Percentiles rank a stretch among this genome's conserved stretches.
Conservation (phyloP, 2,329 filamentous ascomycete genomes). For the Colletotrichum sp. region DNA sequence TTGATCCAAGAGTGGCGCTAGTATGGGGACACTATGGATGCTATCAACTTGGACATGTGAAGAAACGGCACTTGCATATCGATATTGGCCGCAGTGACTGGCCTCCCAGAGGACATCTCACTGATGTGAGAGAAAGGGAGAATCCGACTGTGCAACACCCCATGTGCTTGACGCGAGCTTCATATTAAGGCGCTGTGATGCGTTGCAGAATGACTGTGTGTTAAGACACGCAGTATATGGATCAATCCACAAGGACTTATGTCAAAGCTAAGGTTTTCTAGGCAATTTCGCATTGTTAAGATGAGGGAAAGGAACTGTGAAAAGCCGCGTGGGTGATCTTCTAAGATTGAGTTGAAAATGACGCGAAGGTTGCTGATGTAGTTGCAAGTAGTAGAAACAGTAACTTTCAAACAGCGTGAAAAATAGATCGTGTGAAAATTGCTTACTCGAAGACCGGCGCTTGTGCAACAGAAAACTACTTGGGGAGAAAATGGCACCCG, state of each 20-base stretch:
- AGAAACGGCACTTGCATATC: neutral
- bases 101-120: neutral
- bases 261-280: neutral
- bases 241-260: neutral
- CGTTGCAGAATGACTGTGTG: neutral
- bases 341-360: neutral
- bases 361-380: neutral
- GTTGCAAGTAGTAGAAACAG: neutral
- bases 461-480: neutral
- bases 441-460: neutral
- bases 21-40: neutral
- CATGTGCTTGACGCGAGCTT: neutral
- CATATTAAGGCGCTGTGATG: neutral
- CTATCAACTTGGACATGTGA: neutral
- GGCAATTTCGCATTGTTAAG: neutral
- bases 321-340: neutral
- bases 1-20: neutral
- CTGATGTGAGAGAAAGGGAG: neutral
- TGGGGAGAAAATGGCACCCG: neutral
- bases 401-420: neutral
- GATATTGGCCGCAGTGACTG: neutral
- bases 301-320: neutral
- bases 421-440: neutral
- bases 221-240: neutral
- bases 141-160: neutral